Base-by-base conservation (phyloP, 2,329 filamentous ascomycete genomes). In the Clarireedia paspali region DNA sequence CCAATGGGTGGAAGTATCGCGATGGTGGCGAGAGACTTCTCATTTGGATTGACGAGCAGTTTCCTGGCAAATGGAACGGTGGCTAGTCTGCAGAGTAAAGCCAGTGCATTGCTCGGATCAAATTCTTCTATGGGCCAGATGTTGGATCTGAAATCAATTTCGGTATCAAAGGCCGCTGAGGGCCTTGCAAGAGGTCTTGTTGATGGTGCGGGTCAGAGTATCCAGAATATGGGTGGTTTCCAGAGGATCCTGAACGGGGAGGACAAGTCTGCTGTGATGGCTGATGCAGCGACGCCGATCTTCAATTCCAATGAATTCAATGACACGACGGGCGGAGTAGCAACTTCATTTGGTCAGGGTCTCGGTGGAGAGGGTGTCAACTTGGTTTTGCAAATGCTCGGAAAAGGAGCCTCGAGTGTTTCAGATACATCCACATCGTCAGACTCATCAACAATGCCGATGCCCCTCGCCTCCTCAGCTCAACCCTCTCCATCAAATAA, bases 1-100 rank as follows among this genome's bases (percentile, higher is more conserved):
- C 36, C 45, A 1, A 54, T 54, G 52, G 52, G 36, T 26, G 52
- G 45, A 17, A 17, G 6, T 42, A 9, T 54, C 1, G 52, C 52
- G 6, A 54, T n/a, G 51, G 34, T 30, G 10, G 44, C 51, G 9
- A 39, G 44, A 38, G 51, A 40, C n/a, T 53, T 53, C 23, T 30
- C 51, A 5, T 53, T 12, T 23, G 51, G 51, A 9, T 24, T 53
- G 10, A 53, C 51, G 5, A 53, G 44, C 27, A 53, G 47, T 20
- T 53, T 53, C 44, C 42, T 53, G 17, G 51, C 51, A 6, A 53
- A 53, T 23, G 51, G 51, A 5, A 53, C 51, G 4, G 44, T 54
- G 20, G 27, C 52, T 6, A 38, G 27, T 42, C 45, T 54, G 10
- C 34, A 49, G 14, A 36, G 24, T 4, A 54, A 54, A 50, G 52